Conservation (phyloP, 495 filamentous ascomycete genomes). For the Penicillium flavigenum region DNA sequence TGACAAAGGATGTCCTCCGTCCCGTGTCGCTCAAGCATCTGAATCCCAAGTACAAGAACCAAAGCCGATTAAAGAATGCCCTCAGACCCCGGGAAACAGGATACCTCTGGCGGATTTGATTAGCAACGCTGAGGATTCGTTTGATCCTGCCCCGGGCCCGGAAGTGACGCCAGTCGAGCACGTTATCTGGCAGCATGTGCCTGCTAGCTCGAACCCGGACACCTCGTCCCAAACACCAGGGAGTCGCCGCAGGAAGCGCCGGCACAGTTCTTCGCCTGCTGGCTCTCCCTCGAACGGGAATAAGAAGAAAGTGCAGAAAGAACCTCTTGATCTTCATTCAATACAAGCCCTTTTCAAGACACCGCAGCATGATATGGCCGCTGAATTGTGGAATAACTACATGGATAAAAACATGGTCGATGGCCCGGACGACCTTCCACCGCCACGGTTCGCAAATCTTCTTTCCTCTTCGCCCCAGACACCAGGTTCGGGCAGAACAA, state of each 20-base stretch:
- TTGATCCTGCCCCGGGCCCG: slow-evolving; percentile 37
- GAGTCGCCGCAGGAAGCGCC: slow-evolving; percentile 63
- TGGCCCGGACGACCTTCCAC: slow-evolving; percentile 36
- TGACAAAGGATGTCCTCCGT: slow-evolving; percentile 26
- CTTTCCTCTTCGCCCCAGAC: slow-evolving; percentile 73
- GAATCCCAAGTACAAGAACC: slow-evolving; percentile 22
- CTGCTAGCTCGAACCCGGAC: slow-evolving; percentile 46
- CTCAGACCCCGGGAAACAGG: slow-evolving; percentile 72
- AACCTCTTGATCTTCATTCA: slow-evolving; percentile 49
- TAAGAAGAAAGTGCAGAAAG: slow-evolving; percentile 42
- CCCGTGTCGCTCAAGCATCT: background rate
- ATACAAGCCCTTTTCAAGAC: slow-evolving; percentile 63
- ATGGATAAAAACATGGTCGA: slow-evolving; percentile 49
- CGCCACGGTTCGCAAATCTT: slow-evolving; percentile 60
- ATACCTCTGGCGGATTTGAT: slow-evolving; percentile 80
- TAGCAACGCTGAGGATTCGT: slow-evolving; percentile 62
- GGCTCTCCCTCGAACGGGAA: slow-evolving; percentile 62
- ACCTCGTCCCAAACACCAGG: slow-evolving; percentile 47
- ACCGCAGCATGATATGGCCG: slow-evolving; percentile 76
- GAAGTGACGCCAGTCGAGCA: slow-evolving; percentile 68
- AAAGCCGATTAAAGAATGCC: slow-evolving; percentile 48
- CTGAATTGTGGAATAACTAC: slow-evolving; percentile 86
- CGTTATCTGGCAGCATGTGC: slow-evolving; percentile 66
- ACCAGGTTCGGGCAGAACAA: slow-evolving; percentile 41
- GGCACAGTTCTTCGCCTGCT: slow-evolving; percentile 77